These are phyloP conservation scores for Mucor sp. DNA, from an alignment of 371 early-diverging fungal genomes.

Conservation along the genomic window DNA sequence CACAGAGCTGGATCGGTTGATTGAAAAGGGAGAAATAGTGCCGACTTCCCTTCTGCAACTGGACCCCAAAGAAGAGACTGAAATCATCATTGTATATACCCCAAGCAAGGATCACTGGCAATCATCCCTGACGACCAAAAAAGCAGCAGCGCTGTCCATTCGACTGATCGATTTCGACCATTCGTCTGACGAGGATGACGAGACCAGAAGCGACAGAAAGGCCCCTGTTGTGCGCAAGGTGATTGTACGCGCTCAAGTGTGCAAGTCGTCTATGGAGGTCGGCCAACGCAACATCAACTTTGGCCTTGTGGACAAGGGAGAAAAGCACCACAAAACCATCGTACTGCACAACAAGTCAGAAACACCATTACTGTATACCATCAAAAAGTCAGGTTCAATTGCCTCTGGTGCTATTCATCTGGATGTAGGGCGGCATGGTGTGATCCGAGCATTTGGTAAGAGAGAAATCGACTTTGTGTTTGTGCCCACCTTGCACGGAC, in stretches of 20 bases:
- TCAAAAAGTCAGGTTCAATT: slow-evolving; percentile 94
- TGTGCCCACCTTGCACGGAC: slow-evolving; percentile 84
- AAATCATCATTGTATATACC: slow-evolving; percentile 78
- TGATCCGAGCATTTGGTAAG: slow-evolving; percentile 89
- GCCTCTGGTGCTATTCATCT: slow-evolving; percentile 89
- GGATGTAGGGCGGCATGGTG: slow-evolving; percentile 74
- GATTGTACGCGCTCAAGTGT: slow-evolving; percentile 81
- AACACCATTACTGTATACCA: slow-evolving; percentile 84
- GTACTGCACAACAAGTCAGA: slow-evolving; percentile 90
- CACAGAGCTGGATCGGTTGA: slow-evolving; percentile 72
- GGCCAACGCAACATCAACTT: slow-evolving; percentile 98
- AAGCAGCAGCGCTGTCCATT: slow-evolving; percentile 76
- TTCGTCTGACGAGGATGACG: slow-evolving; percentile 52
- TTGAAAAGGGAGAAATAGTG: slow-evolving; percentile 70
- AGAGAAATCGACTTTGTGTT: slow-evolving; percentile 91
- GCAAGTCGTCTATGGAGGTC: slow-evolving; percentile 85
- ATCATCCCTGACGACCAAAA: slow-evolving; percentile 70
- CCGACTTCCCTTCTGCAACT: slow-evolving; percentile 66
- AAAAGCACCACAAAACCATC: slow-evolving; percentile 83
- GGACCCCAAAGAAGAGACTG: slow-evolving; percentile 62
- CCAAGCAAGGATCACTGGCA: slow-evolving; percentile 54
- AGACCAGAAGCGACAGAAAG: slow-evolving; percentile 52
- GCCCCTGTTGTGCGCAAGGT: slow-evolving; percentile 88
- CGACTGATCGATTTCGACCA: slow-evolving; percentile 79
- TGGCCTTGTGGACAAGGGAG: slow-evolving; percentile 85